Evolutionary conservation across 352 stramenopile genomes (phyloP), one percentile per base, ranked within the genome.

Genomic region (Pythium dissimile): DNA sequence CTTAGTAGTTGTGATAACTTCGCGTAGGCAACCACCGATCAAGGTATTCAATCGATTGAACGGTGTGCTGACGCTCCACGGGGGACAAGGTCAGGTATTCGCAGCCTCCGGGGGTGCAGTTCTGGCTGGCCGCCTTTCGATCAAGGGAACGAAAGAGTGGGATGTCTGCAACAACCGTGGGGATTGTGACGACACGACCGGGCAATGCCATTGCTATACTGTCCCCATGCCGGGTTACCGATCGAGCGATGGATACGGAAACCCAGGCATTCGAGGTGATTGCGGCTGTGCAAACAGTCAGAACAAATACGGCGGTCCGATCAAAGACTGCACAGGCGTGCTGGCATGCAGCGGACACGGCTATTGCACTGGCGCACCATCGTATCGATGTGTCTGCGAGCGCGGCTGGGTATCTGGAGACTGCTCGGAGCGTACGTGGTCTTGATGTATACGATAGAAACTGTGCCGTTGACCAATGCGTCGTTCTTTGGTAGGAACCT

Each of bases 81-180:
- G 69, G 16, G 85, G 86, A n/a, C n/a, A n/a, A n/a, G n/a, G n/a
- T 2, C 72, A 59, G 26, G 81, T 90, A 9, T 72, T 86, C 21
- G 76, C 73, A 18, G 64, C 67, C 3, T 68, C 74, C 11, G 72
- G 67, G 11, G 75, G 83, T 6, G 67, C 48, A 1, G 54, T 72
- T 8, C 54, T 92, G n/a, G 73, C 64, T 16, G 67, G 66, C 5
- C 54, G 58, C 59, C 48, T 86, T 15, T 82, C 73, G 8, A 52
- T 93, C 7, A 71, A 68, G 59, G 89, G 90, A 15, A 96, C 80
- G 1, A 97, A 97, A 52, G 92, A 98, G 30, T 92, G 86, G 74
- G 78, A 75, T 10, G 55, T 81, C 20, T 98, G 92, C 70, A 94
- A 85, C 51, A 95, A 95, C 45, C 80, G 91, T 30, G 92, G 92